Percentiles rank a stretch among this genome's conserved stretches.
These are phyloP conservation scores for Drechslerella coelobrocha DNA, from an alignment of 2,329 filamentous ascomycete genomes.

Conservation along the genomic window DNA sequence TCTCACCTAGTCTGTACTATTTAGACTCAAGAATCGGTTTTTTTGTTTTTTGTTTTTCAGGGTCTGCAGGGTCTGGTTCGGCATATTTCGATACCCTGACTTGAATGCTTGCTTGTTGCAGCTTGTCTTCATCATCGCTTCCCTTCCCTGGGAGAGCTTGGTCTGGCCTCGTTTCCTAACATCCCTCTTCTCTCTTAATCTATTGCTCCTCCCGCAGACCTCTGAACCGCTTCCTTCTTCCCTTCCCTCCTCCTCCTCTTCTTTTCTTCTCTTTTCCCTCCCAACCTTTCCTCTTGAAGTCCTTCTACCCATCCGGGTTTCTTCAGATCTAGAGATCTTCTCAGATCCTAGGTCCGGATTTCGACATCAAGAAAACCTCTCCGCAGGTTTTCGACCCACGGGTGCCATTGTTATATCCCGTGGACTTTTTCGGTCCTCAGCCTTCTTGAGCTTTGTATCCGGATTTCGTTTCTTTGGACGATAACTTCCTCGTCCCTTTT, in stretches of 20 bases:
- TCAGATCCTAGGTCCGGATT: slow-evolving; percentile 40
- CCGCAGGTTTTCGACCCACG: slow-evolving; percentile 51
- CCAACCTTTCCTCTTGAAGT: slow-evolving; percentile 31
- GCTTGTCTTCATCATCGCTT: slow-evolving; percentile 48
- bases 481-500: slow-evolving; percentile 22
- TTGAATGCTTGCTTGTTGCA: slow-evolving; percentile 21
- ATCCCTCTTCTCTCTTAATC: slow-evolving; percentile 52
- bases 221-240: slow-evolving; percentile 18
- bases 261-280: slow-evolving; percentile 28
- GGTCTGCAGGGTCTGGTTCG: slow-evolving; percentile 42
- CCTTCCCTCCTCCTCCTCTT: slow-evolving; percentile 20
- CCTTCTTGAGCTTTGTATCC: slow-evolving; percentile 21
- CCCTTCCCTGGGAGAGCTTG: slow-evolving; percentile 39
- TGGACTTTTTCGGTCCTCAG: slow-evolving; percentile 51
- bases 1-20: slow-evolving; percentile 23
- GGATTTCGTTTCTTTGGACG: slow-evolving; percentile 35
- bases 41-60: slow-evolving; percentile 8
- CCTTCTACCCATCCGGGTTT: slow-evolving; percentile 50
- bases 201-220: slow-evolving; percentile 37
- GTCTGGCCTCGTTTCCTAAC: slow-evolving; percentile 48
- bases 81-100: slow-evolving; percentile 43
- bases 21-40: slow-evolving; percentile 1
- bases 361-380: slow-evolving; percentile 46
- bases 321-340: slow-evolving; percentile 48
- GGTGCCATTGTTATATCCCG: slow-evolving; percentile 51